Base-by-base conservation (phyloP, 1,284 basidiomycete species). In the Rhodotorula sp. region DNA sequence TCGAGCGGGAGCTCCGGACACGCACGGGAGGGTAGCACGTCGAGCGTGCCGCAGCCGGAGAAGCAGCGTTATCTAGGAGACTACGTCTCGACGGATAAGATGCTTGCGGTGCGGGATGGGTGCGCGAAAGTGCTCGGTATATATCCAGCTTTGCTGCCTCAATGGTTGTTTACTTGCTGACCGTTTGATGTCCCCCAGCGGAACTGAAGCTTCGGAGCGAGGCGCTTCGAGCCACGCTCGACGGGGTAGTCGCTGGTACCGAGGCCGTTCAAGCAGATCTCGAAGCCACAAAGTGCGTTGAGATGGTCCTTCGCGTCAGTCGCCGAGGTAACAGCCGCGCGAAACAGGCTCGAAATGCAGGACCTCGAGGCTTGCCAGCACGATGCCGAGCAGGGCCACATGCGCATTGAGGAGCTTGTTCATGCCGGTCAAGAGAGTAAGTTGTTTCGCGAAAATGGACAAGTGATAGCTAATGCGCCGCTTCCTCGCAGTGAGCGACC, bases 21-120 rank as follows among this genome's bases (percentile, higher is more conserved):
- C 27, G 56, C 34, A n/a, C 20, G 65, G 46, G 71, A 70, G 13
- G 54, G n/a, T 13, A 67, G 69, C n/a, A 52, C 55, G 4, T 59
- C n/a, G 24, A 62, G 59, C n/a, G 49, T 44, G 15, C 39, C 48
- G 11, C 32, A n/a, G 36, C 29, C 36, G 36, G 72, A 71, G 20
- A 67, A 74, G 63, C 73, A 74, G 51, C 58, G 76, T 11, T 62
- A 59, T 15, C 54, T 78, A 27, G 73, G 69, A 20, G 77, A 78
- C 39, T 77, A 76, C 44, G 76, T 78, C 24, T 70, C 64, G 15
- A 54, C 58, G 27, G 76, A 77, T 11, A 78, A 78, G 67, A 76
- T 78, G 74, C 62, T 74, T 10, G 74, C 71, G 0, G 77, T 78
- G 15, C 61, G 68, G n/a, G 75, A 75, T 32, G 71, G 67, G 11